Conservation (phyloP, 139 green algal genomes). For the Chlamydomonas sphaeroides region DNA sequence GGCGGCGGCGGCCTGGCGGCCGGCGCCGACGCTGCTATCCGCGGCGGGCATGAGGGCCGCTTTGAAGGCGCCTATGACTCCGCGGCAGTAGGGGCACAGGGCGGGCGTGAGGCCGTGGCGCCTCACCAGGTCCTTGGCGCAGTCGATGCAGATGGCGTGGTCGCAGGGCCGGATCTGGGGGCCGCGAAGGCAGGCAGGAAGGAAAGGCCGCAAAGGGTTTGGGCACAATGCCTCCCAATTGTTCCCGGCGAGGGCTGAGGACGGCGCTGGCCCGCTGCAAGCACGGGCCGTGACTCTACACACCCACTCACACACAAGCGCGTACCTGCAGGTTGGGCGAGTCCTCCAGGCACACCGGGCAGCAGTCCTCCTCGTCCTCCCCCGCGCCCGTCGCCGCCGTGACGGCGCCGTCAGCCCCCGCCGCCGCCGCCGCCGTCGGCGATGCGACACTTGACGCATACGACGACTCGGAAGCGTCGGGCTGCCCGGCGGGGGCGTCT, state of each 20-base stretch:
- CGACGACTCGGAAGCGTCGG: no score
- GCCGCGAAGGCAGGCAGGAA: no score
- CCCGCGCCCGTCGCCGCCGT: neutral
- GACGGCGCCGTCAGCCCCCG: neutral
- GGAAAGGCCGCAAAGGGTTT: no score
- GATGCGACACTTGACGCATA: neutral
- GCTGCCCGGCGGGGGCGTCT: no score
- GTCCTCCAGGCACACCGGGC: slow-evolving; percentile 57
- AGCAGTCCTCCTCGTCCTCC: slow-evolving; percentile 44
- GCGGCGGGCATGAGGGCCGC: neutral
- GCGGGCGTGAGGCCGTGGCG: slow-evolving; percentile 51
- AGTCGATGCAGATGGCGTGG: slow-evolving; percentile 50
- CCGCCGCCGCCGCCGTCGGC: no score
- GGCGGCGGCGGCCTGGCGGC: no score
- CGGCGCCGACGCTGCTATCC: neutral
- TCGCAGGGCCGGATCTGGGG: slow-evolving; percentile 34
- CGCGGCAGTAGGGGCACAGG: slow-evolving; percentile 58
- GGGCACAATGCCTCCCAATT: no score
- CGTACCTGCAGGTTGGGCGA: slow-evolving; percentile 37
- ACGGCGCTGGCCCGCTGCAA: no score
- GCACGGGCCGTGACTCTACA: no score
- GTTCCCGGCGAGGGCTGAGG: no score
- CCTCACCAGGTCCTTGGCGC: slow-evolving; percentile 47
- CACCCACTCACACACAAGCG: no score
- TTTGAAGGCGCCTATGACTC: slow-evolving; percentile 44